Evolutionary conservation across 805 yeast species (phyloP), one percentile per base, ranked within the genome.

Genomic region (Saturnispora serradocipensis): DNA sequence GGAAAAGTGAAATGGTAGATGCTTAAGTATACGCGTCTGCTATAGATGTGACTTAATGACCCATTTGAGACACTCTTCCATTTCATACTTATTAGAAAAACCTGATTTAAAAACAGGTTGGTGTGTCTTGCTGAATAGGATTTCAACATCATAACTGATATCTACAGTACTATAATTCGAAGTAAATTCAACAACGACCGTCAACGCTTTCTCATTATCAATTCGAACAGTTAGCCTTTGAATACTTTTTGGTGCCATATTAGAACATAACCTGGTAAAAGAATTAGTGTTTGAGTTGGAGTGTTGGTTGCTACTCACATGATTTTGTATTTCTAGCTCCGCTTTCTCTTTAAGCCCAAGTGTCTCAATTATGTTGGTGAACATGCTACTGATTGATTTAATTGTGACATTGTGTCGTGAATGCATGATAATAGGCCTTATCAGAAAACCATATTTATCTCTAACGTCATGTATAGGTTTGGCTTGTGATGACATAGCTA

Each of bases 391-490:
- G 24, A 77, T 55, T 15, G 72, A 66, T 8, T 62, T 60, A 11
- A 78, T 54, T 48, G 72, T 66, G 35, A 68, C 57, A 55, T 79
- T 80, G 57, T 82, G 87, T 53, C 75, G 73, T 53, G 78, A 73
- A 56, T 78, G 77, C 5, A 84, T 84, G 35, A 82, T 70, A 42
- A 82, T 61, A 2, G 87, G 85, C 36, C 81, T 65, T 20, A 82
- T 65, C 20, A 82, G 68, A 50, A 75, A 63, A 2, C 53, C 54
- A 77, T 51, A 39, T 46, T 47, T 48, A 22, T 51, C 44, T 42
- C 46, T 51, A 40, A 53, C 24, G 43, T 44, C 20, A 46, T 22
- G 25, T 3, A 24, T 30, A 4, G 55, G 55, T 30, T 72, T 72
- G 25, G 73, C 69, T 20, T 44, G 30, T 3, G 48, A 38, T 3